Evolutionary conservation across 768 basidiomycete species (phyloP).

Genomic region (Coprinopsis sp.): DNA sequence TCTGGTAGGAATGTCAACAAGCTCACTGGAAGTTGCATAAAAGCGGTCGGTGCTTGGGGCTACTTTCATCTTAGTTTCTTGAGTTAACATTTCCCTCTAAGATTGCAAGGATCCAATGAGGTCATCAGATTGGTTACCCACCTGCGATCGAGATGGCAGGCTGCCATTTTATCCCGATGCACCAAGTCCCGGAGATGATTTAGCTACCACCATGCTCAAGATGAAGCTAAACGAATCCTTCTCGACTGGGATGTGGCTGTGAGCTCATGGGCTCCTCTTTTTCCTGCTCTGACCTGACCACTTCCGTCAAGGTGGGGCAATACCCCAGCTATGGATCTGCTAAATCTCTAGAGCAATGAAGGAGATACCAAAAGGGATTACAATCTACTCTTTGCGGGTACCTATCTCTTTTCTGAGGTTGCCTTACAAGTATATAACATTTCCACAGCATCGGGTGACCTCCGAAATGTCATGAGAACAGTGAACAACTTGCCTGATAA

Average conservation of each 20-base stretch:
- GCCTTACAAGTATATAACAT: not conserved
- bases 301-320: not conserved
- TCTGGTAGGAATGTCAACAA: not conserved
- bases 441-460: not conserved
- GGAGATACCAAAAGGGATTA: not conserved
- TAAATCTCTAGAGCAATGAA: conserved; percentile 4
- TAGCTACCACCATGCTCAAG: too few relatives aligned
- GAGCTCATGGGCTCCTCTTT: not conserved
- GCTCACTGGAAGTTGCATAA: conserved; percentile 1
- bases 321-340: not conserved
- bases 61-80: not conserved
- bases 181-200: too few relatives aligned
- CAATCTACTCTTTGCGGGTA: not conserved
- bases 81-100: not conserved
- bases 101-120: not conserved
- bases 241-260: too few relatives aligned
- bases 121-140: not conserved
- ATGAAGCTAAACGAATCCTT: too few relatives aligned
- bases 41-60: not conserved
- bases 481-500: not conserved
- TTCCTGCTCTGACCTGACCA: too few relatives aligned
- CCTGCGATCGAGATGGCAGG: not conserved
- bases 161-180: not conserved
- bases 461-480: conserved; percentile 2
- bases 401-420: too few relatives aligned